phyloP scores from a whole-genome alignment of 768 basidiomycete genomes.

The Austroboletus festivus region DNA sequence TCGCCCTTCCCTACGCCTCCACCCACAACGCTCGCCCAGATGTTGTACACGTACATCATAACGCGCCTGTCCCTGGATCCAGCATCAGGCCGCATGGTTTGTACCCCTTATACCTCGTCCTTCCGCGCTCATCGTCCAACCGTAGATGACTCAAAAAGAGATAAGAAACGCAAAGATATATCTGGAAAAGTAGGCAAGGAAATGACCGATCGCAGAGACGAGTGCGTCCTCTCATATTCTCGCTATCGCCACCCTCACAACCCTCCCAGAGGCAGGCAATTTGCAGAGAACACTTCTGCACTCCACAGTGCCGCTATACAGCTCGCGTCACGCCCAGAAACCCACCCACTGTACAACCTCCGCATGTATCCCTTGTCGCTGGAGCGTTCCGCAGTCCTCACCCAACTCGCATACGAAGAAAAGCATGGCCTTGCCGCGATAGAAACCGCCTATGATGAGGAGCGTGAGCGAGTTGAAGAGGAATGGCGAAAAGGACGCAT shows the following conservation, averaged over 20 bases:
- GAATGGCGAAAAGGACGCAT: slow-evolving; percentile 78
- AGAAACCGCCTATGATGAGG: slow-evolving; percentile 72
- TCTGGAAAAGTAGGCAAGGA: slow-evolving; percentile 72
- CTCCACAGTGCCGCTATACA: slow-evolving; percentile 59
- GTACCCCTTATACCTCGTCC: slow-evolving; percentile 11
- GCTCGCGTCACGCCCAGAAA: slow-evolving; percentile 67
- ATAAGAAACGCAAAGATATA: slow-evolving; percentile 66
- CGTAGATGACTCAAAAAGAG: slow-evolving; percentile 51
- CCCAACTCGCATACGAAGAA: slow-evolving; percentile 65
- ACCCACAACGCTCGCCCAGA: slow-evolving; percentile 42
- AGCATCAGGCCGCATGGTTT: slow-evolving; percentile 43
- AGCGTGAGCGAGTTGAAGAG: slow-evolving; percentile 75
- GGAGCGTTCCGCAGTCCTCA: slow-evolving; percentile 72
- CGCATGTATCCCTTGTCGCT: slow-evolving; percentile 71
- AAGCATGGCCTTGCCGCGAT: slow-evolving; percentile 63
- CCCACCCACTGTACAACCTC: slow-evolving; percentile 61
- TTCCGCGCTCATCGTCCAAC: slow-evolving; percentile 30
- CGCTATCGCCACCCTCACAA: slow-evolving; percentile 13
- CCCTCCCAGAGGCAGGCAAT: slow-evolving; percentile 52
- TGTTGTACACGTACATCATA: slow-evolving; percentile 38
- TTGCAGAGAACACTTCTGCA: slow-evolving; percentile 57
- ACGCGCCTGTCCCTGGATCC: slow-evolving; percentile 40
- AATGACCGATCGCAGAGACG: slow-evolving; percentile 69
- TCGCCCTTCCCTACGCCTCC: slow-evolving; percentile 56
- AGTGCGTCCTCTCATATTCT: slow-evolving; percentile 44